Percentiles rank a stretch among this genome's conserved stretches.
Evolutionary conservation across 1,284 basidiomycete genomes (phyloP).

Genomic region (Fomitopsis palustris): DNA sequence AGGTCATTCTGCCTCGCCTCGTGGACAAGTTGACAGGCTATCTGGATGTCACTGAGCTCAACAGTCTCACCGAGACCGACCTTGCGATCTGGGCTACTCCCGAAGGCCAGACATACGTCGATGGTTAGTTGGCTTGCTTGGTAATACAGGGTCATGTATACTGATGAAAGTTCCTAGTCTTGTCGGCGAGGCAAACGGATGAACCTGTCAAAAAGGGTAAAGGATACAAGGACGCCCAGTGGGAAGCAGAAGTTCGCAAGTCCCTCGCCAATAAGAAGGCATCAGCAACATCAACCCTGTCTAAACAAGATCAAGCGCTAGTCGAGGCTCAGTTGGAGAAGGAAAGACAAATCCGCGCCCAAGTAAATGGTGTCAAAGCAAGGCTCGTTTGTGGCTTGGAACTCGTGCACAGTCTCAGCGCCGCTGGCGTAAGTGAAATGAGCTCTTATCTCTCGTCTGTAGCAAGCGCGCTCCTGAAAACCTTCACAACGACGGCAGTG

Average conservation of each 20-base stretch:
- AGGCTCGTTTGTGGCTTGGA: slow-evolving; percentile 65
- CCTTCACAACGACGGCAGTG: slow-evolving; percentile 57
- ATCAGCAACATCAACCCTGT: slow-evolving; percentile 49
- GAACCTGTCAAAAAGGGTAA: slow-evolving; percentile 73
- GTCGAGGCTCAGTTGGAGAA: slow-evolving; percentile 79
- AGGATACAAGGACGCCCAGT: slow-evolving; percentile 82
- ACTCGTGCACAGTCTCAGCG: slow-evolving; percentile 62
- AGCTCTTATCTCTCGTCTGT: slow-evolving; percentile 54
- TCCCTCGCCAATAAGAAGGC: slow-evolving; percentile 74
- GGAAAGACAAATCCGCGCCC: slow-evolving; percentile 64
- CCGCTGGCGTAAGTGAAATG: slow-evolving; percentile 57
- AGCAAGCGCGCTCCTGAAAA: slow-evolving; percentile 59
- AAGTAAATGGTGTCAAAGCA: slow-evolving; percentile 52
- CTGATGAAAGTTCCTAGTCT: slow-evolving; percentile 39
- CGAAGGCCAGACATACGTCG: slow-evolving; percentile 73
- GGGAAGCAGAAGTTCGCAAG: slow-evolving; percentile 91
- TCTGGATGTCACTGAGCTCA: slow-evolving; percentile 55
- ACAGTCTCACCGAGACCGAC: slow-evolving; percentile 68
- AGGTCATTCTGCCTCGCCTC: slow-evolving; percentile 63
- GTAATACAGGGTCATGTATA: not conserved
- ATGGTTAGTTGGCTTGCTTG: slow-evolving; percentile 48
- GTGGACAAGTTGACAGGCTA: slow-evolving; percentile 63
- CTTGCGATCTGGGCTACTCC: slow-evolving; percentile 84
- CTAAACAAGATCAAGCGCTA: slow-evolving; percentile 80
- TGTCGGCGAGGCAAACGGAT: slow-evolving; percentile 54